Base-by-base conservation (phyloP, 257 asterid genomes). In the Thymus mandschuricus region DNA sequence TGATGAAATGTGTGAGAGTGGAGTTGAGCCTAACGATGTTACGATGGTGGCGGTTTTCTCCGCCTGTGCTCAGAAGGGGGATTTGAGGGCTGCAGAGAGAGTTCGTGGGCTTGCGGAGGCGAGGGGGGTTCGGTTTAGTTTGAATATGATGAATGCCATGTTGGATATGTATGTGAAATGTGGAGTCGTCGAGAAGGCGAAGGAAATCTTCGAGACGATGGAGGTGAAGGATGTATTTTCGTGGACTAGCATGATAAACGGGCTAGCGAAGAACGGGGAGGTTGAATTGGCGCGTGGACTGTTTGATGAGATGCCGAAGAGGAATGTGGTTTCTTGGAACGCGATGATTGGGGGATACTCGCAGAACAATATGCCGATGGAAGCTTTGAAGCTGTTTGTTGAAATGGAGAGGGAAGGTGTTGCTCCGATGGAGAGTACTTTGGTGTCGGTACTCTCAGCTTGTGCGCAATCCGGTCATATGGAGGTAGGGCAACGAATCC, bases 211-310 rank as follows among this genome's bases (percentile, higher is more conserved):
- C 55, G 74, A 73, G 60, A 56, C 30, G 62, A 83, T 87, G 96
- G 88, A 82, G 43, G 83, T 67, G 59, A 89, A 77, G 71, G 97
- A 91, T 78, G 83, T 86, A 4, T 89, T 81, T 77, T 85, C 96
- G 0, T 89, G 97, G 97, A 91, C 97, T 55, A 83, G 86, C 78
- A 83, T 91, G 96, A 83, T 91, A 48, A 78, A 84, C 40, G 97
- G 92, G 35, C 81, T 79, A 9, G 88, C 88, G 9, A 87, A 79
- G 68, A 79, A 71, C 6, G 96, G 95, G 71, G 86, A 87, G 67
- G 85, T 89, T 60, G 91, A 87, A 5, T 73, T 76, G 75, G 96
- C 95, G 34, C 75, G 85, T 48, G 75, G 75, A 64, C 76, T 81
- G 38, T 91, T 91, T 51, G 81, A 80, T 70, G 91, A 80, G 35